A percentile compares a stretch with the other conserved stretches of the same genome.
Conservation (phyloP, 2,329 filamentous ascomycete genomes). For the Scedosporium dehoogii region DNA sequence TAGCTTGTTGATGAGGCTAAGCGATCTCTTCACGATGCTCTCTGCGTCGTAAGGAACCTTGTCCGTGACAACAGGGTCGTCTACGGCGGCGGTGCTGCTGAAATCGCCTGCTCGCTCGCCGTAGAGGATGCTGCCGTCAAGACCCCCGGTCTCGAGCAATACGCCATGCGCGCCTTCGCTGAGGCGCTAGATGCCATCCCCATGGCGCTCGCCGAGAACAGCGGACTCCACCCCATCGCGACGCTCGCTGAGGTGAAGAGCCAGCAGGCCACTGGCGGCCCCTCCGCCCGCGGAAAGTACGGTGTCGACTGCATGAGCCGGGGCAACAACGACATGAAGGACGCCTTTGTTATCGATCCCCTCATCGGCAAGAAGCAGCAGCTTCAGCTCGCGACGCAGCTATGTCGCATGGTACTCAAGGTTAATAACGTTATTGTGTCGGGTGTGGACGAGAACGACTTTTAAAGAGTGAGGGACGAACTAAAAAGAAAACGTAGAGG, state of each 20-base stretch:
- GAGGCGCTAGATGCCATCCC: slow-evolving; percentile 89
- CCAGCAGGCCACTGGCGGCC: slow-evolving; percentile 73
- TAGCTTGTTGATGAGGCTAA: slow-evolving; percentile 99
- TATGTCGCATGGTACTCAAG: slow-evolving; percentile 97
- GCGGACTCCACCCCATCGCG: slow-evolving; percentile 88
- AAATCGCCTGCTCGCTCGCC: slow-evolving; percentile 92
- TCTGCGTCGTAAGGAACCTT: slow-evolving; percentile 94
- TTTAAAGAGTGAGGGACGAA: slow-evolving; percentile 36
- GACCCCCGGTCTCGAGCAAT: slow-evolving; percentile 95
- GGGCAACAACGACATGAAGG: slow-evolving; percentile 93
- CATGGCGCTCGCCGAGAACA: slow-evolving; percentile 96
- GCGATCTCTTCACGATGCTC: slow-evolving; percentile 90
- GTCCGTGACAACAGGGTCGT: slow-evolving; percentile 95
- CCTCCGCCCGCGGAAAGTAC: slow-evolving; percentile 46
- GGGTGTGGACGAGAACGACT: slow-evolving; percentile 79
- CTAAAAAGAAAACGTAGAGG: neutral
- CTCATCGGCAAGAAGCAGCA: slow-evolving; percentile 98
- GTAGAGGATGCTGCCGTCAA: slow-evolving; percentile 92
- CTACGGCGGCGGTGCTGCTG: slow-evolving; percentile 91
- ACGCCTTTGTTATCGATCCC: slow-evolving; percentile 96
- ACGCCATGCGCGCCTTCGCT: slow-evolving; percentile 95
- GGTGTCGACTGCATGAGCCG: slow-evolving; percentile 97
- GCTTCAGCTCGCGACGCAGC: slow-evolving; percentile 87
- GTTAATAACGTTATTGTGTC: slow-evolving; percentile 94
- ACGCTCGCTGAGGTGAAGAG: slow-evolving; percentile 93